Evolutionary conservation across 805 yeast species (phyloP).

Genomic region (Pichia pseudocactophila): DNA sequence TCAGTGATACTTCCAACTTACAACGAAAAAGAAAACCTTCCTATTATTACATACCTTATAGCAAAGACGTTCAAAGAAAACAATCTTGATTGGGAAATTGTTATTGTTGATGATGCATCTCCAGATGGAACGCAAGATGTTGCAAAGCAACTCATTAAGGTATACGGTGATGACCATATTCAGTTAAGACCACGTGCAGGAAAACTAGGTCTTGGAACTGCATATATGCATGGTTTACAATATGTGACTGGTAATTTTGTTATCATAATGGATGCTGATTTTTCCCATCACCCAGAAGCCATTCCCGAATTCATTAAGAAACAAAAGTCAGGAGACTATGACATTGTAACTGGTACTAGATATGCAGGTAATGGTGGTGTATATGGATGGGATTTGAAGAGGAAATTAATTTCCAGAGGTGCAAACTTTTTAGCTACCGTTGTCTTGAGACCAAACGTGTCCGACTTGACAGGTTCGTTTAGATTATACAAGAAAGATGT

Average conservation of each 20-base stretch:
- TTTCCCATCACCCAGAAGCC: slow-evolving; percentile 74
- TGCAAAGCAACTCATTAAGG: slow-evolving; percentile 48
- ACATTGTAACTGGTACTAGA: slow-evolving; percentile 49
- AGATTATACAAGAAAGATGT: slow-evolving; percentile 66
- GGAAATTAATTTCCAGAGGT: slow-evolving; percentile 70
- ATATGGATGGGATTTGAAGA: slow-evolving; percentile 75
- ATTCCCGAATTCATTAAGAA: slow-evolving; percentile 65
- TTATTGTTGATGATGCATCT: slow-evolving; percentile 70
- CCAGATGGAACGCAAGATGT: slow-evolving; percentile 78
- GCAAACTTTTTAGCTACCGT: slow-evolving; percentile 72
- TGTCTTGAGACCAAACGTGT: slow-evolving; percentile 60
- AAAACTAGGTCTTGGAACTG: slow-evolving; percentile 72
- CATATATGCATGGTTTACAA: slow-evolving; percentile 69
- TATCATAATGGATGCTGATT: slow-evolving; percentile 78
- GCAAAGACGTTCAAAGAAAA: slow-evolving; percentile 54
- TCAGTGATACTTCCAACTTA: slow-evolving; percentile 72
- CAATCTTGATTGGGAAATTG: slow-evolving; percentile 62
- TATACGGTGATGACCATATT: slow-evolving; percentile 53
- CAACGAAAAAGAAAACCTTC: slow-evolving; percentile 61
- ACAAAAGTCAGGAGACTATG: slow-evolving; percentile 44
- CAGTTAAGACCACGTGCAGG: slow-evolving; percentile 67
- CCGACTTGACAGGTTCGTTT: slow-evolving; percentile 72
- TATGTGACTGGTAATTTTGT: slow-evolving; percentile 66
- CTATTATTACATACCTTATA: slow-evolving; percentile 60
- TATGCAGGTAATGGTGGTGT: slow-evolving; percentile 79